phyloP scores from a whole-genome alignment of 2,329 filamentous ascomycete species.

The Podosphaera aphanis region DNA sequence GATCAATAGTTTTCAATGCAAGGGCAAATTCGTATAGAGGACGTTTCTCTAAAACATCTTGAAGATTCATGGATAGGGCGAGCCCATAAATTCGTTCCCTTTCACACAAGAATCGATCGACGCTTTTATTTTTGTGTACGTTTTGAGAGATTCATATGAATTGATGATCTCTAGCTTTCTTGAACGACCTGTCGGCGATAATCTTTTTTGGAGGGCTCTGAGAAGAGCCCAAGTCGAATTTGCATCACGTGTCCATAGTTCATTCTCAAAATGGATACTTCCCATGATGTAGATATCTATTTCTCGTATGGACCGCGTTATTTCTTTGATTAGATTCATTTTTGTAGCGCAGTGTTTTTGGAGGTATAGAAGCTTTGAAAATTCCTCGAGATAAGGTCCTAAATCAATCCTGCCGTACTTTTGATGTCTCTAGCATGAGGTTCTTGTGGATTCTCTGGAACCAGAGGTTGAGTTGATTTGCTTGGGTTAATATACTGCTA shows the following conservation, averaged over 20 bases:
- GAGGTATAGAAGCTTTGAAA: background rate
- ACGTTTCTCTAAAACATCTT: background rate
- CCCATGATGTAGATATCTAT: slow-evolving; percentile 1
- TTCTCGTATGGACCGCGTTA: background rate
- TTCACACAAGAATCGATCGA: background rate
- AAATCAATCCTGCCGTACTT: background rate
- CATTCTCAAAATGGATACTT: slow-evolving; percentile 1
- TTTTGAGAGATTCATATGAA: background rate
- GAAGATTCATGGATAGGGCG: background rate
- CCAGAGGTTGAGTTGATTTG: background rate
- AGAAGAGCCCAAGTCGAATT: too few species aligned
- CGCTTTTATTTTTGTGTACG: background rate
- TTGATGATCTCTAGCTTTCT: background rate
- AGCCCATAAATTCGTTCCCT: background rate
- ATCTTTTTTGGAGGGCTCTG: background rate
- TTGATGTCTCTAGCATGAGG: slow-evolving; percentile 1
- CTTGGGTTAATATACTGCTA: slow-evolving; percentile 1
- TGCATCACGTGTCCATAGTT: background rate
- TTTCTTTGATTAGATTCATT: background rate
- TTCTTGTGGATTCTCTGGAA: background rate
- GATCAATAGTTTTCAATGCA: background rate
- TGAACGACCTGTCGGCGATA: background rate
- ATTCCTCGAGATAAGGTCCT: background rate
- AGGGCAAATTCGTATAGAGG: background rate
- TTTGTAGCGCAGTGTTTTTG: background rate